A percentile compares a stretch with the other conserved stretches of the same genome.
Conservation (phyloP, 129 eudicot species). For the Chrysanthemum seticuspe region DNA sequence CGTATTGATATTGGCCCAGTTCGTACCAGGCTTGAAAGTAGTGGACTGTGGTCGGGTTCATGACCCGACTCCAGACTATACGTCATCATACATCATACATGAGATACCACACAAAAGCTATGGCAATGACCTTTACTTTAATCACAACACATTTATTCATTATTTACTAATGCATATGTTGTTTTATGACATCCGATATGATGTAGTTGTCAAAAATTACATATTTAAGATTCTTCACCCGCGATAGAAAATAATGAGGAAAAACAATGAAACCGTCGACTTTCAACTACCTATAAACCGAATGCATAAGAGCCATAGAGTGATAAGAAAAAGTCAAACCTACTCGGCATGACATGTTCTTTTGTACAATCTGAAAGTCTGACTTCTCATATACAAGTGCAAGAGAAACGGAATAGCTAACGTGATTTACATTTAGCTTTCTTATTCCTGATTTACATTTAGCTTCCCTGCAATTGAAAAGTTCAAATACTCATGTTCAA, state of each 20-base stretch:
- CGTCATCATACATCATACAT: no score
- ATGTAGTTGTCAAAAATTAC: slow-evolving; percentile 26
- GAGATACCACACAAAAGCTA: neutral
- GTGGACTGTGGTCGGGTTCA: no score
- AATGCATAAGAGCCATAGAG: slow-evolving; percentile 22
- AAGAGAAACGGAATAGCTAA: no score
- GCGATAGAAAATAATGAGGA: neutral
- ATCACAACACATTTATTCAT: slow-evolving; percentile 33
- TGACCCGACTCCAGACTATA: no score
- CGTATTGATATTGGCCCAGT: no score
- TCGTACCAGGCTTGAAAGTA: no score
- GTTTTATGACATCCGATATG: slow-evolving; percentile 27
- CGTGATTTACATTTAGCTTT: slow-evolving; percentile 20
- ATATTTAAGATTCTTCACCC: slow-evolving; percentile 22
- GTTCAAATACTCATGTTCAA: neutral
- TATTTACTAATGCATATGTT: slow-evolving; percentile 30
- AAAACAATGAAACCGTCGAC: slow-evolving; percentile 22
- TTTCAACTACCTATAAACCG: slow-evolving; percentile 24
- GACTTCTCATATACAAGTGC: slow-evolving; percentile 21
- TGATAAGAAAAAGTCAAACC: slow-evolving; percentile 5
- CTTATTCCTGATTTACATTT: slow-evolving; percentile 17
- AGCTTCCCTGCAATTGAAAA: slow-evolving; percentile 18
- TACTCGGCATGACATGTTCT: slow-evolving; percentile 21
- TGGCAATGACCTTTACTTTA: slow-evolving; percentile 8
- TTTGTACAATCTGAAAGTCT: slow-evolving; percentile 21